Evolutionary conservation across 495 filamentous ascomycete species (phyloP).

Genomic region (Daldinia concentrica): DNA sequence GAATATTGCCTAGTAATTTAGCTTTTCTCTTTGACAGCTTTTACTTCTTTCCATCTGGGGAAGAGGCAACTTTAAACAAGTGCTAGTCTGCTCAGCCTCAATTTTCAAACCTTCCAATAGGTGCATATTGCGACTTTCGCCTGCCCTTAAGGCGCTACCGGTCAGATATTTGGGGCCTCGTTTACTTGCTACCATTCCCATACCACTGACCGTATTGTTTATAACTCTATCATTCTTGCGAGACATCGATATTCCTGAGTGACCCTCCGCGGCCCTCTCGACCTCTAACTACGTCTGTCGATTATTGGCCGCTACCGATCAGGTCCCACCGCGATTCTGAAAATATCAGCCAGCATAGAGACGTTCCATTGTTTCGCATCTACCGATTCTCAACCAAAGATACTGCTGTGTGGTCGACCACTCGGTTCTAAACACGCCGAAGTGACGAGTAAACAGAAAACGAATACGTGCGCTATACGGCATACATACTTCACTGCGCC

Average conservation of each 20-base stretch:
- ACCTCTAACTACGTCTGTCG: background rate
- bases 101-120: constrained; percentile 3
- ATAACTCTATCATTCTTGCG: constrained; percentile 35
- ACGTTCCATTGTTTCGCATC: constrained; percentile 1
- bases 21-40: constrained; percentile 9
- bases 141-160: constrained; percentile 6
- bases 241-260: constrained; percentile 27
- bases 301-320: constrained; percentile 8
- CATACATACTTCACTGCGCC: constrained; percentile 28
- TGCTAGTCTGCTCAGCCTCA: constrained; percentile 25
- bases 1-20: constrained; percentile 5
- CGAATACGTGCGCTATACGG: constrained; percentile 7
- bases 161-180: constrained; percentile 25
- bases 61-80: constrained; percentile 21
- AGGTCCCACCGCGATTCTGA: background rate
- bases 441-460: constrained; percentile 11
- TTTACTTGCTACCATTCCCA: constrained; percentile 12
- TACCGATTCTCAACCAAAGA: constrained; percentile 3
- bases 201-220: constrained; percentile 35
- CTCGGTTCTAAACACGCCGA: constrained; percentile 15
- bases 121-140: constrained; percentile 6
- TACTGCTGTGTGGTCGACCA: constrained; percentile 12
- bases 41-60: constrained; percentile 18
- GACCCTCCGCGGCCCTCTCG: constrained; percentile 2
- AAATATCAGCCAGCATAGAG: background rate